These are phyloP conservation scores for Colletotrichum sp. DNA, from an alignment of 2,329 filamentous ascomycete species.

Conservation along the genomic window DNA sequence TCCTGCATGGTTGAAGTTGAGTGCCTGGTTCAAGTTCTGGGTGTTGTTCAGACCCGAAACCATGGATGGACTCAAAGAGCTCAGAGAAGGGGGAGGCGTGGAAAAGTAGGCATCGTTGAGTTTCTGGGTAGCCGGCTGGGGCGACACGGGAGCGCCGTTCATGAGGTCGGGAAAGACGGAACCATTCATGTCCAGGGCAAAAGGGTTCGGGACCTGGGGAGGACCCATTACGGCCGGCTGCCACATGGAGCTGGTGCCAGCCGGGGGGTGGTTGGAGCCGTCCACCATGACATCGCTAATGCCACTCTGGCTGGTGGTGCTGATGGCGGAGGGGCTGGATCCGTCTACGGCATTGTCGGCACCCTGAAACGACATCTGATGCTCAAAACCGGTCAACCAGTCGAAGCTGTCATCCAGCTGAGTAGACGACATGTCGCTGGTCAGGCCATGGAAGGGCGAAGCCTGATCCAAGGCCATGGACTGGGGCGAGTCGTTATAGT, in stretches of 20 bases:
- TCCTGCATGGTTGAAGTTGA: slow-evolving; percentile 65
- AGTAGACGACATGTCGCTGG: slow-evolving; percentile 57
- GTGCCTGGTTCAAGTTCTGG: slow-evolving; percentile 64
- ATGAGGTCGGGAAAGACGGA: slow-evolving; percentile 80
- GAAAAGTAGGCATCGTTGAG: slow-evolving; percentile 79
- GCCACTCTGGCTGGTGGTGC: slow-evolving; percentile 89
- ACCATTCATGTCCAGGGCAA: slow-evolving; percentile 75
- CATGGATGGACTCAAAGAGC: slow-evolving; percentile 73
- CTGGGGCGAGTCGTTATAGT: slow-evolving; percentile 81
- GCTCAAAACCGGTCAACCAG: slow-evolving; percentile 82
- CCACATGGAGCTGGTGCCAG: slow-evolving; percentile 67
- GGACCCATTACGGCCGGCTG: slow-evolving; percentile 72
- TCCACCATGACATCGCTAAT: slow-evolving; percentile 93
- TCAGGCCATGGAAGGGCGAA: slow-evolving; percentile 64
- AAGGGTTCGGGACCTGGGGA: slow-evolving; percentile 70
- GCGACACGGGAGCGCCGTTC: slow-evolving; percentile 74
- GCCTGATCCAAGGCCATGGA: slow-evolving; percentile 66
- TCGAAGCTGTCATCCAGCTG: slow-evolving; percentile 80
- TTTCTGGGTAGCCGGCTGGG: slow-evolving; percentile 75
- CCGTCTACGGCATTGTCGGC: slow-evolving; percentile 87
- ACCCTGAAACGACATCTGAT: slow-evolving; percentile 71
- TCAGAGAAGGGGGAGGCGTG: slow-evolving; percentile 76
- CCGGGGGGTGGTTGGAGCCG: slow-evolving; percentile 69
- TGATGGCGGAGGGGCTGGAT: slow-evolving; percentile 95
- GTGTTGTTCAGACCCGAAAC: slow-evolving; percentile 65